Base-by-base conservation (phyloP, 805 yeast species). In the Saturnispora bothae region DNA sequence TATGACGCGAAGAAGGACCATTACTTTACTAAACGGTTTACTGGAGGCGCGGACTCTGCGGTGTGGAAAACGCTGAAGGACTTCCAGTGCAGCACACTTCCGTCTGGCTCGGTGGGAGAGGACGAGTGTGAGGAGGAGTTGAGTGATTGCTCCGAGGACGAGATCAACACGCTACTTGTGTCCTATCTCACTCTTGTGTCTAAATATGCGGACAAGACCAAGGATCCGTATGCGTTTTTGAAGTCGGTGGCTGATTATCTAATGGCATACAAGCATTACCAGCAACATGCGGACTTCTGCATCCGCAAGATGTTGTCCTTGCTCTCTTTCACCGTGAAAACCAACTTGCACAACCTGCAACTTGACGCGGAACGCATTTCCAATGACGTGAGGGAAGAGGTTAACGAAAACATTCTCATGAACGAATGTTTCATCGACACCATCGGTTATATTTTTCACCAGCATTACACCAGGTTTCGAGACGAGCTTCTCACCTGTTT, bases 291-390 rank as follows among this genome's bases (percentile, higher is more conserved):
- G 38, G 57, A 57, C 22, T 73, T 72, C 48, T 71, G 76, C 40
- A 44, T 72, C 3, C 56, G 76, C 28, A 73, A 73, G 48, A 53
- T 68, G 54, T 50, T 71, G 12, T 67, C 76, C 0, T 48, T 72
- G 27, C 42, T 71, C 36, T 56, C 57, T n/a, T 58, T 56, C 39
- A 43, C 56, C 1, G 50, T 49, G 3, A 44, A 49, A 6, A 48
- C 51, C 4, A 57, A 58, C 33, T 31, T 36, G 14, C 48, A 46
- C 28, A 54, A 52, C 39, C 34, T 48, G 28, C 31, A 28, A 15
- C 38, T 51, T 20, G 52, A 51, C 33, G 45, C 33, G 19, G 39
- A 27, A 31, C 31, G 36, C 9, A 34, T 52, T 19, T 46, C 41
- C 4, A 23, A 40, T 12, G 45, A 46, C 9, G 19, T 49, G 4